A percentile compares a stretch with the other conserved stretches of the same genome.
Conservation (phyloP, 805 yeast genomes). For the Starmerella apis region DNA sequence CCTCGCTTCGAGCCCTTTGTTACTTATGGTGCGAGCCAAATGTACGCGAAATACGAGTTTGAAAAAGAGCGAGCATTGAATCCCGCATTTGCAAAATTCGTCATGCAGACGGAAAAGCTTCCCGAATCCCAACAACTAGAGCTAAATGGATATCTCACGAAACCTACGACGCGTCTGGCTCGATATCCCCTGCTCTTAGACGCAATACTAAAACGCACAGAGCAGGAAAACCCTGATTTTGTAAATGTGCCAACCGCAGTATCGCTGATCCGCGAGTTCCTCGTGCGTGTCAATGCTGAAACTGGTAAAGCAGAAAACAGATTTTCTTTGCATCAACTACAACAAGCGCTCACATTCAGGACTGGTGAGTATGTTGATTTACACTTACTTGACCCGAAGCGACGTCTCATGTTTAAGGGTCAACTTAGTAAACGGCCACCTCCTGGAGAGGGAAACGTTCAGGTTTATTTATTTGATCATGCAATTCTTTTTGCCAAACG, state of each 20-base stretch:
- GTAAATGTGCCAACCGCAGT: conserved; percentile 61
- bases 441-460: conserved; percentile 60
- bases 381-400: conserved; percentile 68
- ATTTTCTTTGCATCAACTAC: conserved; percentile 74
- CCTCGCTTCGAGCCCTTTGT: conserved; percentile 88
- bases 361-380: conserved; percentile 79
- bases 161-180: conserved; percentile 93
- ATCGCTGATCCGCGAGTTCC: conserved; percentile 60
- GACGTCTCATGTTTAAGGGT: conserved; percentile 71
- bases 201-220: conserved; percentile 74
- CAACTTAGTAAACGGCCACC: conserved; percentile 62
- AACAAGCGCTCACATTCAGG: conserved; percentile 70
- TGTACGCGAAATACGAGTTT: conserved; percentile 88
- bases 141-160: conserved; percentile 82
- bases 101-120: conserved; percentile 76
- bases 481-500: conserved; percentile 74
- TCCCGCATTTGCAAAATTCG: conserved; percentile 83
- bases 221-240: conserved; percentile 62
- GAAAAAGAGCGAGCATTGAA: conserved; percentile 88
- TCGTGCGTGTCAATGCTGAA: conserved; percentile 70
- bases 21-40: conserved; percentile 86
- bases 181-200: conserved; percentile 77
- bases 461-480: conserved; percentile 79
- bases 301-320: conserved; percentile 92
- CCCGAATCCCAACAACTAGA: conserved; percentile 84